These are phyloP conservation scores for Petunia axillaris DNA, from an alignment of 257 asterid genomes.

Conservation along the genomic window DNA sequence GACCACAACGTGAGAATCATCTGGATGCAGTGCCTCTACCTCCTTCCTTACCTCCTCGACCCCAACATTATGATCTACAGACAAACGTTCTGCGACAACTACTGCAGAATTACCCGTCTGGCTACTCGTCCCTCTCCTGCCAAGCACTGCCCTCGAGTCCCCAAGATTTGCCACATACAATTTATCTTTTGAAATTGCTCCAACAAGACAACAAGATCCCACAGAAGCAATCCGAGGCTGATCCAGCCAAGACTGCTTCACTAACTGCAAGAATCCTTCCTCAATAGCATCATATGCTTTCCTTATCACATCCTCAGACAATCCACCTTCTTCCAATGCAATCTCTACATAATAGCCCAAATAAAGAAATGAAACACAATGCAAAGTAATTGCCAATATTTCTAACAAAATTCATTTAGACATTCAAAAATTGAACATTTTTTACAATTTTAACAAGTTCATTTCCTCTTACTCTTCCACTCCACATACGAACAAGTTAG, in stretches of 20 bases:
- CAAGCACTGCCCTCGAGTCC: conserved; percentile 51
- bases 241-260: conserved; percentile 39
- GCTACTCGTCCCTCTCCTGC: conserved; percentile 34
- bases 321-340: conserved; percentile 42
- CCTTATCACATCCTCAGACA: conserved; percentile 49
- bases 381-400: background rate
- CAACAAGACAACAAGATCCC: conserved; percentile 50
- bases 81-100: conserved; percentile 45
- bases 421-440: background rate
- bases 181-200: conserved; percentile 39
- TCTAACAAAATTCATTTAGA: background rate
- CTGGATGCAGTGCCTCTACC: conserved; percentile 52
- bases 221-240: conserved; percentile 49
- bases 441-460: background rate
- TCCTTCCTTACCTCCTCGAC: conserved; percentile 49
- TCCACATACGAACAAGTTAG: background rate
- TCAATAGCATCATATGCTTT: conserved; percentile 43
- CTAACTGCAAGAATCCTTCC: conserved; percentile 43
- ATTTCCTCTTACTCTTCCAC: background rate
- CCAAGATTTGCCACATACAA: conserved; percentile 50
- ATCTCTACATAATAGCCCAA: conserved; percentile 30
- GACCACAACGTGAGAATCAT: conserved; percentile 46
- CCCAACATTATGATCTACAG: conserved; percentile 48
- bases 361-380: conserved; percentile 14
- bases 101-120: conserved; percentile 23